Conservation (phyloP, 345 rosid species). For the Conringia planisiliqua region DNA sequence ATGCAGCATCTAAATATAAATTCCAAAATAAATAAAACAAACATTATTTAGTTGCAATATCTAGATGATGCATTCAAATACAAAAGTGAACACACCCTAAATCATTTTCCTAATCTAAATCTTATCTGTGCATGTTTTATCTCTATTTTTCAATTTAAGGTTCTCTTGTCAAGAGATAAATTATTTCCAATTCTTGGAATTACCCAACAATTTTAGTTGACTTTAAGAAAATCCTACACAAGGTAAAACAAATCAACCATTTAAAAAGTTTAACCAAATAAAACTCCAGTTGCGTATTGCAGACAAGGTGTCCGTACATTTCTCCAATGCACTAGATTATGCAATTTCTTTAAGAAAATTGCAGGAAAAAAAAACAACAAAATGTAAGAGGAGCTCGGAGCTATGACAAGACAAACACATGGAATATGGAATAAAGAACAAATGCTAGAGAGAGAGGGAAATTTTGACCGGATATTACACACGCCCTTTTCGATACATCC, state of each 20-base stretch:
- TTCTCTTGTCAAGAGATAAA: no score
- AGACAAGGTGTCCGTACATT: constrained; percentile 33
- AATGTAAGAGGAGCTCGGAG: constrained; percentile 17
- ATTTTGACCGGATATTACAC: constrained; percentile 56
- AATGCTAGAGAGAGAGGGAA: constrained; percentile 35
- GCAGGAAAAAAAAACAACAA: neutral
- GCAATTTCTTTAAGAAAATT: neutral
- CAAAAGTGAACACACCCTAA: no score
- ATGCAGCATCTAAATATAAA: no score
- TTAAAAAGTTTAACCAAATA: neutral
- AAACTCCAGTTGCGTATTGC: neutral
- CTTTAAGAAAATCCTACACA: neutral
- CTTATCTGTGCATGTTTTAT: no score
- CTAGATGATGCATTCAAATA: no score
- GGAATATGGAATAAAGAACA: constrained; percentile 77
- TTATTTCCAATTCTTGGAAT: no score
- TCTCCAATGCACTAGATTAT: constrained; percentile 32
- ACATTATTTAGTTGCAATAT: no score
- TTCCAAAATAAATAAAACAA: no score
- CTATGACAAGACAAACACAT: constrained; percentile 71
- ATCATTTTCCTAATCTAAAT: no score
- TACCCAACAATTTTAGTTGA: no score
- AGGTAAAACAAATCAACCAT: constrained; percentile 4
- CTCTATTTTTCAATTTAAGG: no score
- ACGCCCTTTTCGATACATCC: constrained; percentile 29